A percentile compares a stretch with the other conserved stretches of the same genome.
These are phyloP conservation scores for Oryza australiensis DNA, from an alignment of 176 grass and related monocot genomes.

Conservation along the genomic window DNA sequence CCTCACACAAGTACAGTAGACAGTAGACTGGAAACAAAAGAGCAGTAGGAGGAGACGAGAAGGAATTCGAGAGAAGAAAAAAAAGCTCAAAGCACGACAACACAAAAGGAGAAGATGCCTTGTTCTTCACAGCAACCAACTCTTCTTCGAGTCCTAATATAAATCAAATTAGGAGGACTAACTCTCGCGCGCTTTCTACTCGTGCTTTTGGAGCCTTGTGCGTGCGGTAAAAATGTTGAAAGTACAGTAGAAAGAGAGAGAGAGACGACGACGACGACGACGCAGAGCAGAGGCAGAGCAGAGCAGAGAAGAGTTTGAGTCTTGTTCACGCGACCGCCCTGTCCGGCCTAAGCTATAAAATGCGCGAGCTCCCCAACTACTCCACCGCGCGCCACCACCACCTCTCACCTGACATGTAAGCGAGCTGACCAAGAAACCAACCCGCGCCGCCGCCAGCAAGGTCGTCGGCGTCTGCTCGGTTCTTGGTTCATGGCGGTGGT, in stretches of 20 bases:
- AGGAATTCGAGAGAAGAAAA: conserved; percentile 9
- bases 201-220: background rate
- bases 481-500: background rate
- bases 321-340: conserved; percentile 56
- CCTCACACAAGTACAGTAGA: too few species aligned
- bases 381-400: background rate
- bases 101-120: background rate
- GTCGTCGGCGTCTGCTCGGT: background rate
- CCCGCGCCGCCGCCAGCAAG: background rate
- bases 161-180: background rate
- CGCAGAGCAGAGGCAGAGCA: too few species aligned
- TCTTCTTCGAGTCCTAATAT: background rate
- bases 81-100: too few species aligned
- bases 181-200: background rate
- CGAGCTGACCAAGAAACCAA: background rate
- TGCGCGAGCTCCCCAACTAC: conserved; percentile 27
- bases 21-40: too few species aligned
- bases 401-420: background rate
- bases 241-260: background rate
- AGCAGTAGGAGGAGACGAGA: background rate
- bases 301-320: conserved; percentile 43
- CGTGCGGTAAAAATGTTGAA: background rate
- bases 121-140: background rate
- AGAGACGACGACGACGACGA: background rate
- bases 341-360: conserved; percentile 47